Conservation (phyloP, 495 filamentous ascomycete species). For the Symbiotaphrina buchneri region DNA sequence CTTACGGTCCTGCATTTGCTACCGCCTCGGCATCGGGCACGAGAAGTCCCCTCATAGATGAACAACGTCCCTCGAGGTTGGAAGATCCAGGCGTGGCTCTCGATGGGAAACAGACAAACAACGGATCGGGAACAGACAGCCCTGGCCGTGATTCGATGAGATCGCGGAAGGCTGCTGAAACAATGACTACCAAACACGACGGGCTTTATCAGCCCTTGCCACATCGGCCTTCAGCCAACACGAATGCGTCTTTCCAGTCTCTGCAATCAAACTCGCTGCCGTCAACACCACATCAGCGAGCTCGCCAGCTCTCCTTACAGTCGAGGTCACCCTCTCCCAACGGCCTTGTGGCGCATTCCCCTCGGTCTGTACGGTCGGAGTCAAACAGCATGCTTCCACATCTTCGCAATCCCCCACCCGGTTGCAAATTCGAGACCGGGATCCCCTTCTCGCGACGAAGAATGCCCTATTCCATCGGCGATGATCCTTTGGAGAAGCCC, state of each 20-base stretch:
- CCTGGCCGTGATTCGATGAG: no score
- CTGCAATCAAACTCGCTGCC: slow-evolving; percentile 81
- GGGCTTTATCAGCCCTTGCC: not conserved
- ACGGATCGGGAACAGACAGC: no score
- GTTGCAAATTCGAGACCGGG: slow-evolving; percentile 69
- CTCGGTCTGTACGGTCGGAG: slow-evolving; percentile 78
- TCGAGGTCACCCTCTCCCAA: slow-evolving; percentile 75
- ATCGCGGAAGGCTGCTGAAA: not conserved
- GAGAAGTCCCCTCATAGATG: no score
- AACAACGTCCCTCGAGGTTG: no score
- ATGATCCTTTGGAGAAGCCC: slow-evolving; percentile 44
- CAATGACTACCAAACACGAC: not conserved
- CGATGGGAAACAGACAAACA: no score
- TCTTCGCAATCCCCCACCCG: slow-evolving; percentile 25
- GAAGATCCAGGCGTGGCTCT: no score
- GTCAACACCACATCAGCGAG: slow-evolving; percentile 78
- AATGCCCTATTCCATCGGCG: slow-evolving; percentile 80
- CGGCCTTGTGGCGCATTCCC: slow-evolving; percentile 50
- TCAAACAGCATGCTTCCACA: slow-evolving; percentile 48
- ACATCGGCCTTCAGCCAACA: not conserved
- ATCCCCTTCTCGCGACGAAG: slow-evolving; percentile 50
- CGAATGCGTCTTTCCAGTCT: slow-evolving; percentile 7
- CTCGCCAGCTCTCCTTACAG: slow-evolving; percentile 61
- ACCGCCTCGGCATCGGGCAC: no score
- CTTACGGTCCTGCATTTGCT: no score